These are phyloP conservation scores for Iberis pinnata DNA, from an alignment of 345 rosid genomes.

Conservation along the genomic window DNA sequence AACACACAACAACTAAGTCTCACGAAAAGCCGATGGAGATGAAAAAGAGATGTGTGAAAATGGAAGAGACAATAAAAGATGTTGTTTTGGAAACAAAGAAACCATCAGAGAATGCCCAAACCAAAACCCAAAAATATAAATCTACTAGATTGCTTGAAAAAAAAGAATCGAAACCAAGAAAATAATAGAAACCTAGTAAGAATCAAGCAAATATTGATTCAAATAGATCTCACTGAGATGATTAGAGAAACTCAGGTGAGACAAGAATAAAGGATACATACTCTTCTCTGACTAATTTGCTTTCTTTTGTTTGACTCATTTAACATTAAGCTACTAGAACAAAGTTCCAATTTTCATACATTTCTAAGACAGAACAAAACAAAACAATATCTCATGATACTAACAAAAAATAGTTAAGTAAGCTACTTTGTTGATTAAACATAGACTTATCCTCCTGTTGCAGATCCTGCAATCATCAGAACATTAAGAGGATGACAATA, in stretches of 20 bases:
- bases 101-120: conserved; percentile 26
- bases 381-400: background rate
- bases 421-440: conserved; percentile 41
- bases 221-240: conserved; percentile 1
- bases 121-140: conserved; percentile 34
- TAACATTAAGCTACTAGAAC: background rate
- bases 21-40: conserved; percentile 44
- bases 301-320: background rate
- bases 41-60: conserved; percentile 56
- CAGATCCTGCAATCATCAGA: conserved; percentile 68
- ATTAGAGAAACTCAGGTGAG: conserved; percentile 10
- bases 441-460: conserved; percentile 65
- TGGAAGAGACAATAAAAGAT: conserved; percentile 66
- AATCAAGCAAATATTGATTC: conserved; percentile 7
- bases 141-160: conserved; percentile 18
- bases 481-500: conserved; percentile 57
- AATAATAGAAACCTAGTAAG: background rate
- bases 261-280: background rate
- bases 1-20: conserved; percentile 33
- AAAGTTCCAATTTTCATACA: background rate
- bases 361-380: background rate
- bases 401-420: background rate
- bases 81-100: conserved; percentile 55
- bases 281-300: background rate
- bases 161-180: conserved; percentile 11